Evolutionary conservation across 2,329 filamentous ascomycete genomes (phyloP), one percentile per base, ranked within the genome.

Genomic region (Boeremia lycopersici): DNA sequence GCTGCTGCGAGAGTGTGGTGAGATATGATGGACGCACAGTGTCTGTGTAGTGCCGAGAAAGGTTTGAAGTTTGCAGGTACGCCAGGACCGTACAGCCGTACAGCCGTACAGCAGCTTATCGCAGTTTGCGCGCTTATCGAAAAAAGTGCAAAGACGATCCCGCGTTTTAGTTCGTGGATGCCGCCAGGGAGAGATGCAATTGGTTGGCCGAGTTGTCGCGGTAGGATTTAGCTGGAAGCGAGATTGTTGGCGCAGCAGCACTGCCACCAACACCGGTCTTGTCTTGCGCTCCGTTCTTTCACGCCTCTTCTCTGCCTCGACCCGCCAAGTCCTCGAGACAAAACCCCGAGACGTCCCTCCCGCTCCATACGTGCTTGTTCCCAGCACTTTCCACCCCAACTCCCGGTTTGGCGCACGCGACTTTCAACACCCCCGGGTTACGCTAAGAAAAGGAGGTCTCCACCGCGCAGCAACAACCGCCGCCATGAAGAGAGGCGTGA

Each of bases 401-500:
- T 58, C 48, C 23, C 36, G 53, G 38, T 25, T 40, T 33, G 28
- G 44, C 50, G 39, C 40, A 9, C 45, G 34, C 56, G 41, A 40
- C 51, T 19, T 48, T 42, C 39, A 10, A 41, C 49, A 23, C 15
- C 15, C 38, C 15, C 44, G 19, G 30, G 15, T 5, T 15, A 46
- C 45, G 30, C 52, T 40, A 40, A 46, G 29, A 65, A 65, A 68
- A 71, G 64, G 65, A 70, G 64, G 50, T 41, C 43, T 29, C 49
- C 48, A 44, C 29, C 39, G 34, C 31, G 42, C 46, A 42, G 30
- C 36, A 29, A 33, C 36, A 47, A 28, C 53, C 61, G 60, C 57
- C 76, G 80, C 61, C 54, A 88, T 88, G 85, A 81, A 84, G 64
- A 81, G 81, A 76, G 82, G 82, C 69, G 76, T 86, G 55, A 66